phyloP scores from a whole-genome alignment of 202 grass and related monocot species.

The Cymbopogon flexuosus region DNA sequence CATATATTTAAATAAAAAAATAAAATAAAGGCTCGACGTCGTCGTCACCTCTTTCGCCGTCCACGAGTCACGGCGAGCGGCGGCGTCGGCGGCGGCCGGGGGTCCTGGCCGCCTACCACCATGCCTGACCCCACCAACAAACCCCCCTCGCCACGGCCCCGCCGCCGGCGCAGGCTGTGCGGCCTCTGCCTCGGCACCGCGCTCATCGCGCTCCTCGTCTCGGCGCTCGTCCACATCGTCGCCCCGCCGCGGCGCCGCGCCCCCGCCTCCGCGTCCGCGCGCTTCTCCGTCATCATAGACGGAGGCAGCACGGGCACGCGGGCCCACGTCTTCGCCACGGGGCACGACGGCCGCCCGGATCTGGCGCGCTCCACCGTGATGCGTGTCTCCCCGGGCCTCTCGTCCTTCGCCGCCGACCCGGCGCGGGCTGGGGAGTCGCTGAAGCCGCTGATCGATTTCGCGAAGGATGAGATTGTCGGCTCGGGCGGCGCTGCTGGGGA shows the following conservation, averaged over 20 bases:
- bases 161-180: constrained; percentile 35
- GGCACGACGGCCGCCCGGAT: constrained; percentile 61
- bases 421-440: constrained; percentile 51
- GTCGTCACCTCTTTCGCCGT: constrained; percentile 49
- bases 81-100: constrained; percentile 40
- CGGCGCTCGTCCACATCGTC: constrained; percentile 43
- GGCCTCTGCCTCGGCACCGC: constrained; percentile 38
- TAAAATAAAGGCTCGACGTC: constrained; percentile 31
- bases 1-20: constrained; percentile 3
- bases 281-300: constrained; percentile 72
- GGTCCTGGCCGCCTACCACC: constrained; percentile 2
- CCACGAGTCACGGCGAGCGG: constrained; percentile 50
- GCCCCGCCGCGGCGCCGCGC: background rate
- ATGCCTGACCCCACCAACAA: constrained; percentile 42
- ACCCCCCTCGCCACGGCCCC: constrained; percentile 31
- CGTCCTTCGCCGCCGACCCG: constrained; percentile 53
- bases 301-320: constrained; percentile 72
- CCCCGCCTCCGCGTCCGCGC: background rate
- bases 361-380: constrained; percentile 59
- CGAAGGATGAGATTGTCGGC: constrained; percentile 39
- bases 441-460: constrained; percentile 49
- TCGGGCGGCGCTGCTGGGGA: constrained; percentile 13
- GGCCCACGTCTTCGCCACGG: constrained; percentile 57
- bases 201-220: constrained; percentile 42
- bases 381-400: constrained; percentile 69